Conservation (phyloP, 805 yeast species). For the Kockiozyma suomiensis region DNA sequence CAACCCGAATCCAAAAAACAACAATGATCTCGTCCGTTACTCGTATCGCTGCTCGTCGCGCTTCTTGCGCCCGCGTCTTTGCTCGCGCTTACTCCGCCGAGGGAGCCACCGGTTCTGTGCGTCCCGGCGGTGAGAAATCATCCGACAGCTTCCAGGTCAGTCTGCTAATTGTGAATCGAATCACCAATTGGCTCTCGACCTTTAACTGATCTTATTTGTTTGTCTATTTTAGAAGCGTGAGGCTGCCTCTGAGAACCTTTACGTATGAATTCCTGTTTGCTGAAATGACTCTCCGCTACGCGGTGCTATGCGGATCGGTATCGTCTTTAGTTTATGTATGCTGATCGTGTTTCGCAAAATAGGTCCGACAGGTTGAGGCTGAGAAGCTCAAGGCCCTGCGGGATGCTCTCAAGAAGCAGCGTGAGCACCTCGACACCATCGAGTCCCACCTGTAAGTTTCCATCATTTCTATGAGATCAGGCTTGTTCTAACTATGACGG, state of each 20-base stretch:
- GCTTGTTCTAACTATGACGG: no score
- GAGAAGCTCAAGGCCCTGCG: constrained; percentile 78
- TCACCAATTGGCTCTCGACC: neutral
- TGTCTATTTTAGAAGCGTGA: constrained; percentile 68
- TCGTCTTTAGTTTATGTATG: neutral
- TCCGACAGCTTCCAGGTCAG: constrained; percentile 52
- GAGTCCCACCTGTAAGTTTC: constrained; percentile 36
- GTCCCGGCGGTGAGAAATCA: constrained; percentile 58
- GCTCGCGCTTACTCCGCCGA: constrained; percentile 52
- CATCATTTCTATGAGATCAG: no score
- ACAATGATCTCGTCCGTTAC: constrained; percentile 24
- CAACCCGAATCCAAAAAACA: neutral
- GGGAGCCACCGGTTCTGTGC: constrained; percentile 64
- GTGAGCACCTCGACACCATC: constrained; percentile 36
- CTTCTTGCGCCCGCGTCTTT: constrained; percentile 25
- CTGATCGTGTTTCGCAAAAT: neutral
- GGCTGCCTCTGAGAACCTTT: constrained; percentile 81
- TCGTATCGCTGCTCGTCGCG: constrained; percentile 33
- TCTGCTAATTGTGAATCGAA: neutral
- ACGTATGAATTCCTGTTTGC: constrained; percentile 14
- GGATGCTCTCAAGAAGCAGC: constrained; percentile 73
- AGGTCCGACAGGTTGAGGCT: constrained; percentile 80
- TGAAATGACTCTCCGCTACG: neutral
- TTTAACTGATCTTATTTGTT: neutral
- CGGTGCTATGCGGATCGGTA: neutral